These are phyloP conservation scores for Trichaptum fuscoviolaceum DNA, from an alignment of 768 basidiomycete genomes.

Conservation along the genomic window DNA sequence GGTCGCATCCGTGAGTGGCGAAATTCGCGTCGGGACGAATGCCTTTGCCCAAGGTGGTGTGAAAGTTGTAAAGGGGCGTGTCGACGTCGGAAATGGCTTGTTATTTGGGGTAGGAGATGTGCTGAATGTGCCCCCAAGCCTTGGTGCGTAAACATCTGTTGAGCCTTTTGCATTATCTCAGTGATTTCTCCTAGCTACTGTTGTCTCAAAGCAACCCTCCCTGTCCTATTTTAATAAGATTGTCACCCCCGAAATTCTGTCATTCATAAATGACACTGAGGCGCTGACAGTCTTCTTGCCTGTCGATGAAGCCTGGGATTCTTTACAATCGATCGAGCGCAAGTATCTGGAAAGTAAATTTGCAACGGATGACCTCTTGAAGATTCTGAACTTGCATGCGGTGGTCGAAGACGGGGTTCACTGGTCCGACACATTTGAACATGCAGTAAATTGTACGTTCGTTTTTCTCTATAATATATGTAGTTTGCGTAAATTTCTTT, in stretches of 20 bases:
- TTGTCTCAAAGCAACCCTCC: constrained; percentile 52
- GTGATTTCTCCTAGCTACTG: constrained; percentile 33
- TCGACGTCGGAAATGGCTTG: constrained; percentile 68
- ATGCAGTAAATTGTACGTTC: constrained; percentile 49
- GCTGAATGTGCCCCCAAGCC: constrained; percentile 64
- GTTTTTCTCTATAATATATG: constrained; percentile 19
- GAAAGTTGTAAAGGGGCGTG: constrained; percentile 50
- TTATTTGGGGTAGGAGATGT: constrained; percentile 72
- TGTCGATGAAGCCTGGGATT: constrained; percentile 77
- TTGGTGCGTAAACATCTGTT: constrained; percentile 46
- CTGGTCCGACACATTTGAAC: constrained; percentile 61
- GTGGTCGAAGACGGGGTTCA: constrained; percentile 52
- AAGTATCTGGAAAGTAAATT: constrained; percentile 87
- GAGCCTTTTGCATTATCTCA: background rate
- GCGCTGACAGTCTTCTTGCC: constrained; percentile 89
- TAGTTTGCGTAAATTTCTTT: constrained; percentile 14
- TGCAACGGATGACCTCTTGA: constrained; percentile 71
- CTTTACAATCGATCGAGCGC: constrained; percentile 69
- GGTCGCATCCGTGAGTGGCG: constrained; percentile 37
- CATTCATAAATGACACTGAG: constrained; percentile 57
- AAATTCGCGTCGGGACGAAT: constrained; percentile 65
- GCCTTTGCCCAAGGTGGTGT: constrained; percentile 74
- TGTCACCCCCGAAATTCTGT: constrained; percentile 52
- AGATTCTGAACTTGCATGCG: constrained; percentile 76
- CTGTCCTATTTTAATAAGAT: constrained; percentile 74